Evolutionary conservation across 371 early-diverging fungal genomes (phyloP).

Genomic region (Syncephalastrum racemosum): DNA sequence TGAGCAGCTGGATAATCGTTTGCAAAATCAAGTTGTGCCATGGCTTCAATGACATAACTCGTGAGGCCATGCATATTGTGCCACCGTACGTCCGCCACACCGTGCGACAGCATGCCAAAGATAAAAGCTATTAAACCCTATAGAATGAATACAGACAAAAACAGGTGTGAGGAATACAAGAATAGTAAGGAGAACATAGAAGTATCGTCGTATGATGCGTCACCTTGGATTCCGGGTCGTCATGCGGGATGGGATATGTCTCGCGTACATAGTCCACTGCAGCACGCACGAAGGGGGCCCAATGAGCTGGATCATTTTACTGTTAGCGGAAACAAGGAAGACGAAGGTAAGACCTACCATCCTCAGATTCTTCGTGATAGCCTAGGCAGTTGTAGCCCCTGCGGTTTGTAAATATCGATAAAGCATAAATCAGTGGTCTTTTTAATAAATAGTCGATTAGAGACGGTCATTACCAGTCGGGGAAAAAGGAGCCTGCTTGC

Average conservation of each 20-base stretch:
- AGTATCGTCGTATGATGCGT: neutral
- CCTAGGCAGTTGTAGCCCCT: slow-evolving; percentile 64
- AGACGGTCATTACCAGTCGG: slow-evolving; percentile 75
- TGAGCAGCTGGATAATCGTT: slow-evolving; percentile 67
- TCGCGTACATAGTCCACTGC: slow-evolving; percentile 62
- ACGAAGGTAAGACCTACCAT: slow-evolving; percentile 29
- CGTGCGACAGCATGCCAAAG: slow-evolving; percentile 82
- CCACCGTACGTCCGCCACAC: slow-evolving; percentile 83
- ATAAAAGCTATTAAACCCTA: slow-evolving; percentile 74
- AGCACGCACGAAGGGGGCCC: slow-evolving; percentile 77
- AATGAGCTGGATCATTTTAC: slow-evolving; percentile 62
- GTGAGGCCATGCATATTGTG: slow-evolving; percentile 71
- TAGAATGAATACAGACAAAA: neutral
- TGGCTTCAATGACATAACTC: slow-evolving; percentile 69
- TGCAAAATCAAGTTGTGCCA: slow-evolving; percentile 65
- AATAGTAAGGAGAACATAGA: neutral
- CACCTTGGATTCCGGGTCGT: slow-evolving; percentile 31
- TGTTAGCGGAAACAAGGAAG: neutral
- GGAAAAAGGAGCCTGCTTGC: slow-evolving; percentile 85
- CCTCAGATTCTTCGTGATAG: slow-evolving; percentile 49
- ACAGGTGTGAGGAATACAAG: neutral
- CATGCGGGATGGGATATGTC: slow-evolving; percentile 23
- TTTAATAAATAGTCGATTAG: no score
- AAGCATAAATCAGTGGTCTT: no score
- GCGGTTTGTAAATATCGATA: neutral